Conservation (phyloP, 805 yeast genomes). For the Jamesozyma jinghongensis region DNA sequence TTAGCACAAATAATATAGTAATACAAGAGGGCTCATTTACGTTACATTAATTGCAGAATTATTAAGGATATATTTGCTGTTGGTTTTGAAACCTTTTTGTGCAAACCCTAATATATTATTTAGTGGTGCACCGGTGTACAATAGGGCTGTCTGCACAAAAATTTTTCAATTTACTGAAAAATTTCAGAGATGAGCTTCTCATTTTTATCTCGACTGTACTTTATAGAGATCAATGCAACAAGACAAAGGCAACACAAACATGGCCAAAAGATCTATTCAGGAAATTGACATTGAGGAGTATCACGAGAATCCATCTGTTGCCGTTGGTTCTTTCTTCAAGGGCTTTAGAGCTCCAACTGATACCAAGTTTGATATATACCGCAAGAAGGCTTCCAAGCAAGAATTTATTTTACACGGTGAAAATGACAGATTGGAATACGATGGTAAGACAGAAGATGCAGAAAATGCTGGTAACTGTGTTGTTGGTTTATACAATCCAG, state of each 20-base stretch:
- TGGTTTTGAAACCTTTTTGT: too few species aligned
- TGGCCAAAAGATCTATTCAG: conserved; percentile 8
- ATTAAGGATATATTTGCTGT: too few species aligned
- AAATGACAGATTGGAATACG: conserved; percentile 60
- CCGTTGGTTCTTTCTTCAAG: conserved; percentile 68
- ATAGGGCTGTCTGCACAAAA: too few species aligned
- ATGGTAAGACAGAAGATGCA: conserved; percentile 41
- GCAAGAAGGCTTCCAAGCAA: conserved; percentile 30
- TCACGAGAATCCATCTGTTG: conserved; percentile 40
- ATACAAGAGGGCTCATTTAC: too few species aligned
- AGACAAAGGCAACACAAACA: neutral
- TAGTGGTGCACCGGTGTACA: too few species aligned
- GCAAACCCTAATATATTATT: too few species aligned
- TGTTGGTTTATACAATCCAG: conserved; percentile 70
- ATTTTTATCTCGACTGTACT: neutral
- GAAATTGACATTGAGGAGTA: conserved; percentile 29
- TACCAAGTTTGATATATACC: conserved; percentile 55
- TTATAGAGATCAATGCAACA: too few species aligned
- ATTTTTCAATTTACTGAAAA: neutral
- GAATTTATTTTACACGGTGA: conserved; percentile 69
- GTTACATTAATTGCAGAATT: too few species aligned
- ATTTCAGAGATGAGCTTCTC: neutral
- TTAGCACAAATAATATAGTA: too few species aligned
- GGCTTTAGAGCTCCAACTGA: conserved; percentile 57
- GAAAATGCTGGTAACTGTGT: conserved; percentile 44